Evolutionary conservation across 2,329 filamentous ascomycete species (phyloP).

Genomic region (Ascochyta lentis): DNA sequence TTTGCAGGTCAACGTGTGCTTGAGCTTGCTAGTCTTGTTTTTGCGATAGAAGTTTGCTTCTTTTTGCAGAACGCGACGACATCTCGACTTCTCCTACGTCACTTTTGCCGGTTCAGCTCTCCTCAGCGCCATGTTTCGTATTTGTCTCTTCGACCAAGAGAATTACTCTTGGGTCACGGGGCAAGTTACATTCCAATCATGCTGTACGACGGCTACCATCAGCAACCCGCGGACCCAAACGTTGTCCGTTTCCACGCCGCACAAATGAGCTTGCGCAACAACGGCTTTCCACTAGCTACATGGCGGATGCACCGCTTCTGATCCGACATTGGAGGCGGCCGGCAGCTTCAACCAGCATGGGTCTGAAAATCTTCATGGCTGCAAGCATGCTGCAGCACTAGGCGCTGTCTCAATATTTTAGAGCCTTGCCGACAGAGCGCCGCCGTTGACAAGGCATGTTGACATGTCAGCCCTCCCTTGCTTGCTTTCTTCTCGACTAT

Average conservation of each 20-base stretch:
- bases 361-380: slow-evolving; percentile 26
- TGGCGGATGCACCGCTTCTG: slow-evolving; percentile 33
- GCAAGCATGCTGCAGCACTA: slow-evolving; percentile 37
- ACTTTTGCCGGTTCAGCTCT: slow-evolving; percentile 11
- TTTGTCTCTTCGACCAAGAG: slow-evolving; percentile 26
- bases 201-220: slow-evolving; percentile 35
- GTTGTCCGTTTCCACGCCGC: slow-evolving; percentile 24
- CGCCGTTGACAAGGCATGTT: slow-evolving; percentile 32
- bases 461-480: slow-evolving; percentile 44
- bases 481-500: slow-evolving; percentile 38
- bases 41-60: slow-evolving; percentile 3
- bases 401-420: slow-evolving; percentile 33
- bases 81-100: slow-evolving; percentile 10
- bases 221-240: slow-evolving; percentile 27
- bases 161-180: slow-evolving; percentile 20
- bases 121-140: slow-evolving; percentile 10
- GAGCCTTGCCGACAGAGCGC: slow-evolving; percentile 39
- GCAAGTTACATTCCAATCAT: slow-evolving; percentile 43
- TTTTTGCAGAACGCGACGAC: slow-evolving; percentile 4
- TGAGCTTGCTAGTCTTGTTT: slow-evolving; percentile 11
- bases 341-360: slow-evolving; percentile 22
- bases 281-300: slow-evolving; percentile 40
- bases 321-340: slow-evolving; percentile 32
- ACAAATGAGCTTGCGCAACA: slow-evolving; percentile 40
- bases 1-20: neutral